Percentiles rank a stretch among this genome's conserved stretches.
phyloP scores from a whole-genome alignment of 148 eudicot species.

The Persicaria maculosa region DNA sequence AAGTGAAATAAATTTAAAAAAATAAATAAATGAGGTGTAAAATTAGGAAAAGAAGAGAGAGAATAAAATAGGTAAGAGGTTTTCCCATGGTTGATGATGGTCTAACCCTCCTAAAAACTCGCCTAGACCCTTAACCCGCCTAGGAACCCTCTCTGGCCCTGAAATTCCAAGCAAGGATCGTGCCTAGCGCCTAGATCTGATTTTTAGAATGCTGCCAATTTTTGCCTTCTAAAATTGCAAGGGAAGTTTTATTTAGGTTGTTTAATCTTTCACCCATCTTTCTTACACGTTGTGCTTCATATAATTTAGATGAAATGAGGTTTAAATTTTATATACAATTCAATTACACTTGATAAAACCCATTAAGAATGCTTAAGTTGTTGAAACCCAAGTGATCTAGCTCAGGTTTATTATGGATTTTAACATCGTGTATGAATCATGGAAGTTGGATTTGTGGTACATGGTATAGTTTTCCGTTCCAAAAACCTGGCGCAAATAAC shows the following conservation, averaged over 20 bases:
- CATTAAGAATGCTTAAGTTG: neutral
- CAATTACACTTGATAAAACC: neutral
- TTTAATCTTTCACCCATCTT: neutral
- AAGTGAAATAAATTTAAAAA: no score
- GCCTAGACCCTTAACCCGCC: no score
- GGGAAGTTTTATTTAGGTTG: neutral
- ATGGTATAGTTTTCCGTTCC: neutral
- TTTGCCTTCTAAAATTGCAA: neutral
- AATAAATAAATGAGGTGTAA: no score
- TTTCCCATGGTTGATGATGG: no score
- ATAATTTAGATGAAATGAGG: neutral
- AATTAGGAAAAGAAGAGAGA: no score
- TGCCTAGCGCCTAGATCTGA: no score
- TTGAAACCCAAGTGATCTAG: neutral
- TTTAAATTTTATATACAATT: neutral
- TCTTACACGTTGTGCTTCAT: neutral
- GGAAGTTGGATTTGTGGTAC: neutral
- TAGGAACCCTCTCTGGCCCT: no score
- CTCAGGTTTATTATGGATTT: neutral
- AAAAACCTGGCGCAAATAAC: no score
- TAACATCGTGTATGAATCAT: neutral
- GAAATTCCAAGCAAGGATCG: no score
- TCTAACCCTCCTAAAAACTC: no score
- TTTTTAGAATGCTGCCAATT: no score
- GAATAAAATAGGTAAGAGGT: no score